Evolutionary conservation across 2,329 filamentous ascomycete species (phyloP), one percentile per base, ranked within the genome.

Genomic region (Calonectria pauciramosa): DNA sequence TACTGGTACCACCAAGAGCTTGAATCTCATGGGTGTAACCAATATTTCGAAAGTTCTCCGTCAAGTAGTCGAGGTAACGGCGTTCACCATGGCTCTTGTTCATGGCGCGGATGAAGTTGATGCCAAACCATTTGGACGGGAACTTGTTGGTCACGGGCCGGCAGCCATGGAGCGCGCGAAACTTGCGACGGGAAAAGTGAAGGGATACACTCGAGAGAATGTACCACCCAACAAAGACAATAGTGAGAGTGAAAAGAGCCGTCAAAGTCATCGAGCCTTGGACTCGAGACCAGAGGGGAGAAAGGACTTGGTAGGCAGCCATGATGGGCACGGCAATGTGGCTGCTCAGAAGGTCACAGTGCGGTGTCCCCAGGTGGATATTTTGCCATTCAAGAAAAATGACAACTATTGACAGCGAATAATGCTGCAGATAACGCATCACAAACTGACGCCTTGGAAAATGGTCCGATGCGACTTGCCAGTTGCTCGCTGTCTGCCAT

Each of bases 1-100:
- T 52, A 13, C 59, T 59, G 10, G 75, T 63, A 20, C 76, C 70
- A 47, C 47, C 47, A 4, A 68, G 65, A 51, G 47, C 47, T 26
- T 10, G 47, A 14, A 51, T n/a, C 47, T 51, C 47, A 23, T 51
- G 23, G 23, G 47, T 28, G 47, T 23, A 51, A 13, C 47, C 47
- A 28, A 28, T 51, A 8, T 11, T 51, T 7, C 26, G 28, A 23
- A 51, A 51, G 47, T 51, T 51, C 8, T 51, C 13, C n/a, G 47
- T 51, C 47, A 51, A 51, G 14, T 51, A 51, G 23, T 51, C 47
- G 13, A 51, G 47, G 23, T 51, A 51, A 14, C 47, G 47, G n/a
- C 23, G n/a, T 51, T 51, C 47, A 8, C 32, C 32, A 6, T 51
- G 47, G 23, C 47, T 51, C 47, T 51, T 51, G 47, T 51, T 51